Evolutionary conservation across 495 filamentous ascomycete genomes (phyloP), one percentile per base, ranked within the genome.

Genomic region (Daldinia vernicosa): DNA sequence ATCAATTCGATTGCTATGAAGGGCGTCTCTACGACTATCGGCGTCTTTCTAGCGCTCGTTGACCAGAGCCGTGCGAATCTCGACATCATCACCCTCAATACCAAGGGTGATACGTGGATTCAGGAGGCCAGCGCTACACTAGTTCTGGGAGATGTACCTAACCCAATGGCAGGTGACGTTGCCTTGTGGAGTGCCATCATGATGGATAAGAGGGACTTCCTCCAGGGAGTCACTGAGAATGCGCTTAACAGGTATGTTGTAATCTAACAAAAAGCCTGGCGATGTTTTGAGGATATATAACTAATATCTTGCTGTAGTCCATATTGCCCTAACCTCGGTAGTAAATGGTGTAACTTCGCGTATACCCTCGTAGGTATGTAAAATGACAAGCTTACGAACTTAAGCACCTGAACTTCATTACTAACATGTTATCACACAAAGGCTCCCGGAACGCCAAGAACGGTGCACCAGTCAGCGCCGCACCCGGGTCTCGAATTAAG

Each of bases 171-270:
- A 19, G 55, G 55, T 4, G 55, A 58, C 19, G 55, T 58, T 24
- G 55, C 55, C 17, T 37, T 58, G 5, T 58, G 33, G 55, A 58
- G 55, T 12, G 33, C 55, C n/a, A 58, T 58, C 17, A 39, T 40
- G 55, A 58, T 58, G 55, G 55, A 58, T 24, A 58, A 58, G 55
- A 39, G 17, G n/a, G 55, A 58, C 55, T 58, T 58, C 19, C 55
- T 58, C 33, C 55, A 58, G 12, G 33, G 55, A 39, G 37, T 39
- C 5, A 39, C 37, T n/a, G 37, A 39, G 14, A 39, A 39, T n/a
- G 37, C 37, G 4, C 37, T 39, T n/a, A 15, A 39, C 14, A 39
- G 37, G 37, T n/a, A 39, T 39, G 37, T 3, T 14, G 11, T 15
- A 3, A n/a, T 39, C 14, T 1, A 39, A 4, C 37, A 39, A 39